These are phyloP conservation scores for Trametes cinnabarina DNA, from an alignment of 768 basidiomycete species.

Conservation along the genomic window DNA sequence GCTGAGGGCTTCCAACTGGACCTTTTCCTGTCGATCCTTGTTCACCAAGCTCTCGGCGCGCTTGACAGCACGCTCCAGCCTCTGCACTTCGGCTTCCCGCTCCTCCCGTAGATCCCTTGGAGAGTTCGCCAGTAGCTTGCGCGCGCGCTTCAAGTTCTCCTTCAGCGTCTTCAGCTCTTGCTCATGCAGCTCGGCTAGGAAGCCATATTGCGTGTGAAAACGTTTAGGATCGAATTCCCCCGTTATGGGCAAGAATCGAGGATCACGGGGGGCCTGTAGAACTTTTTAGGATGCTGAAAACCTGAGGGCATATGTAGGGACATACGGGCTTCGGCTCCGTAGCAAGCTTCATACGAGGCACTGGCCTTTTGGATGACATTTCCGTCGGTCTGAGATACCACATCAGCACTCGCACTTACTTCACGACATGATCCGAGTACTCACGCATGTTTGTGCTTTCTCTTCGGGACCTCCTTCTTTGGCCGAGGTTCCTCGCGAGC, in stretches of 20 bases:
- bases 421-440: conserved; percentile 32
- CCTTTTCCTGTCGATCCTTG: conserved; percentile 60
- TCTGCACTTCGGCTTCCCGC: conserved; percentile 63
- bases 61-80: conserved; percentile 73
- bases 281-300: not conserved
- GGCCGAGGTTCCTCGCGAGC: conserved; percentile 41
- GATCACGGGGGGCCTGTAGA: conserved; percentile 74
- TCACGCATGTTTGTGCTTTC: conserved; percentile 85
- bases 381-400: conserved; percentile 66
- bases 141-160: conserved; percentile 65
- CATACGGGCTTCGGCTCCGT: conserved; percentile 68
- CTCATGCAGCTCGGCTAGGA: conserved; percentile 64
- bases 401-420: not conserved
- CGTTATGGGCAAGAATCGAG: conserved; percentile 74
- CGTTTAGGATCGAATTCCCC: conserved; percentile 65
- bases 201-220: conserved; percentile 71
- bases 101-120: conserved; percentile 59
- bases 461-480: conserved; percentile 53
- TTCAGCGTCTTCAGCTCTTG: conserved; percentile 64
- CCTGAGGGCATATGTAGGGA: not conserved
- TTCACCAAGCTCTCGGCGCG: conserved; percentile 76
- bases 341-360: conserved; percentile 66
- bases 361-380: conserved; percentile 81
- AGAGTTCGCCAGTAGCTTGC: conserved; percentile 58
- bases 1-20: conserved; percentile 67